Evolutionary conservation across 2,329 filamentous ascomycete genomes (phyloP), one percentile per base, ranked within the genome.

Genomic region (Fusarium heterosporum): DNA sequence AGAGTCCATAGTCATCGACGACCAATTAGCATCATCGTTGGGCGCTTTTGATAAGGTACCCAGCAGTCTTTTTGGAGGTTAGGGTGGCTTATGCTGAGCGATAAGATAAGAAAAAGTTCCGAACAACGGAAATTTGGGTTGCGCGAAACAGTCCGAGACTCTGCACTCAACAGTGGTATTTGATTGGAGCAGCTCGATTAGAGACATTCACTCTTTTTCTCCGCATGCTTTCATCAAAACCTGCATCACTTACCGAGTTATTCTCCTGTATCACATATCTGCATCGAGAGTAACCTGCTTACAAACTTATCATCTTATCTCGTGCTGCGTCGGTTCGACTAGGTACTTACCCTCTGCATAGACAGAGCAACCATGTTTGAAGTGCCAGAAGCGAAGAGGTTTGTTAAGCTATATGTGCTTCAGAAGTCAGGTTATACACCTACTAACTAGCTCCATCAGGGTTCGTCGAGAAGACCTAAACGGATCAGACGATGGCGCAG

Each of bases 401-500:
- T 46, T 38, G 2, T 12, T 25, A 29, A 11, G n/a, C 26, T 11
- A 14, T 28, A 22, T 28, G 5, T 54, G 32, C 10, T 9, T 16
- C 9, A 9, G 1, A 8, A 36, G 34, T n/a, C 34, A n/a, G 34
- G 8, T 36, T 17, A 3, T 10, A 36, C 16, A 36, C 9, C 22
- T 22, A 16, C 61, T 72, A 46, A 72, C 29, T 19, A 10, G 19
- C 13, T 22, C 13, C 13, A 30, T 10, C 54, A 87, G 87, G 64
- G 83, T 89, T 53, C 82, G 86, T 29, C 81, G 87, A 54, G 80
- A 84, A 65, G 85, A 89, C 38, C 76, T 89, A 19, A 79, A 80
- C 56, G 77, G 74, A 45, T 80, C 80, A 12, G 75, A 74, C 43
- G 69, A 67, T 13, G 71, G 68, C 4, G 62, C 63, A 13, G 56